These are phyloP conservation scores for Stromatinia cepivora DNA, from an alignment of 2,329 filamentous ascomycete species.

Conservation along the genomic window DNA sequence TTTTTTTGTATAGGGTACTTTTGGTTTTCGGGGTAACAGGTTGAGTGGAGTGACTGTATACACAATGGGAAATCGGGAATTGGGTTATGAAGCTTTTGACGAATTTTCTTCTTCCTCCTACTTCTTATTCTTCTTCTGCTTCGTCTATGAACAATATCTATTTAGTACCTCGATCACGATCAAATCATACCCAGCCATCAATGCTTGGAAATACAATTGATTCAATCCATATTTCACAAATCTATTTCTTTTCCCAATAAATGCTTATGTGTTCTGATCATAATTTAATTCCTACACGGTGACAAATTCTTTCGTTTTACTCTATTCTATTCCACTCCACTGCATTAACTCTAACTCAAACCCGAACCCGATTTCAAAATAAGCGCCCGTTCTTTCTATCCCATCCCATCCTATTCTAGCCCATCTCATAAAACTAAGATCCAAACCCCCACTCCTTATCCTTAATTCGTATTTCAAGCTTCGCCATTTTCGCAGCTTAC, in stretches of 20 bases:
- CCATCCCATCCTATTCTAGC: neutral
- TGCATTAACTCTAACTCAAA: no score
- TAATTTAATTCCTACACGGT: no score
- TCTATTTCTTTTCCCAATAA: neutral
- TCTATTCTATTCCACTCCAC: neutral
- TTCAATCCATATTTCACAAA: no score
- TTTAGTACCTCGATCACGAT: neutral
- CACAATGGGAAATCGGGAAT: no score
- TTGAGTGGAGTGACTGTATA: no score
- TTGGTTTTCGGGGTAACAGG: neutral
- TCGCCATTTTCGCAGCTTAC: neutral
- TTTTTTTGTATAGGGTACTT: no score
- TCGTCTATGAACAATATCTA: neutral
- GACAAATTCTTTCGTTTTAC: neutral
- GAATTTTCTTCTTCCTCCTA: neutral
- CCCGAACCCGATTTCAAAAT: neutral
- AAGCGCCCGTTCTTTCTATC: neutral
- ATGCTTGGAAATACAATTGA: neutral
- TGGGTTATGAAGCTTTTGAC: neutral
- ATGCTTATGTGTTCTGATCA: neutral
- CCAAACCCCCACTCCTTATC: neutral
- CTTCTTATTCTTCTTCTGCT: neutral
- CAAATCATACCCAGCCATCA: no score
- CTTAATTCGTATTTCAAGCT: no score
- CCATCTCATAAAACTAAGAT: neutral